A percentile compares a stretch with the other conserved stretches of the same genome.
Conservation (phyloP, 1,284 basidiomycete species). For the Rhodotorula mucilaginosa region DNA sequence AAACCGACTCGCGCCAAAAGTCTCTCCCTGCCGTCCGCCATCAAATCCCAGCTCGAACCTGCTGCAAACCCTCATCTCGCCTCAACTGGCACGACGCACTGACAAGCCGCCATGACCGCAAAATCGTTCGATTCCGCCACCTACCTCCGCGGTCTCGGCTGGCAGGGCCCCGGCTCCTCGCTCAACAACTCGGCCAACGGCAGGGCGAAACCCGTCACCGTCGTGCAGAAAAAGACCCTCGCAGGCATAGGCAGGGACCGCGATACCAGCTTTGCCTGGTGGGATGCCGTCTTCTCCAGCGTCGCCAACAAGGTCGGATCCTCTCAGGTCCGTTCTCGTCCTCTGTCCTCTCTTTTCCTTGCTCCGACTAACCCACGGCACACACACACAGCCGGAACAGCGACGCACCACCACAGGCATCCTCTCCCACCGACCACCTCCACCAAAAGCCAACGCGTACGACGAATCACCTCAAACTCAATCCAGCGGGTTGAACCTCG, state of each 20-base stretch:
- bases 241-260: conserved; percentile 83
- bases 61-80: background rate
- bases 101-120: background rate
- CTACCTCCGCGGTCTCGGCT: conserved; percentile 78
- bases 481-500: conserved; percentile 49
- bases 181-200: conserved; percentile 48
- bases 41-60: no score
- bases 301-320: conserved; percentile 34
- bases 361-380: conserved; percentile 45
- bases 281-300: conserved; percentile 65
- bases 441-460: conserved; percentile 53
- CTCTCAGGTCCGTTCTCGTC: conserved; percentile 58
- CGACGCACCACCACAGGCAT: conserved; percentile 69
- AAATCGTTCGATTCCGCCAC: conserved; percentile 64
- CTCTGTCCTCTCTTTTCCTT: conserved; percentile 44
- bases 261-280: conserved; percentile 90
- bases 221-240: conserved; percentile 79
- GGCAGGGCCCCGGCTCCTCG: conserved; percentile 73
- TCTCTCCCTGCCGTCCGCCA: no score
- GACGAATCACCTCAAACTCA: conserved; percentile 54
- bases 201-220: conserved; percentile 63
- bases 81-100: background rate
- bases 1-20: no score
- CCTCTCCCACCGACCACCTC: conserved; percentile 66
- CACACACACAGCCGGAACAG: conserved; percentile 68